Conservation (phyloP, 139 green algal genomes). For the Parachlorella kessleri region DNA sequence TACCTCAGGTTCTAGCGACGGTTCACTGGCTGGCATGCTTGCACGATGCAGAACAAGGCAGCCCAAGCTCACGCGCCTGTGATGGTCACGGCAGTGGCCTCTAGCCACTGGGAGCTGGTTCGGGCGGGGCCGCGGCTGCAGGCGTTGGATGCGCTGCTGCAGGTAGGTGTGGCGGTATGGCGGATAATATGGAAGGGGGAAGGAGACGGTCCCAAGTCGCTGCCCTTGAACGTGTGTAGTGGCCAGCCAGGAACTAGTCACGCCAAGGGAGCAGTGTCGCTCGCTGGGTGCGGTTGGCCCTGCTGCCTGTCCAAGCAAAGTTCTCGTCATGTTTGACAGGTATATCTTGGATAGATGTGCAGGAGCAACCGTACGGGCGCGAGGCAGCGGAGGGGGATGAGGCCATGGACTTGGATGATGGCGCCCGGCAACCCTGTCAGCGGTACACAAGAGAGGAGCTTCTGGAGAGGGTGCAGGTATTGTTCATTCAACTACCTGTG, state of each 20-base stretch:
- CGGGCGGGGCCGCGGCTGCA: slow-evolving; percentile 28
- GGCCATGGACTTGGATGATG: background rate
- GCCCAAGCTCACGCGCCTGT: slow-evolving; percentile 14
- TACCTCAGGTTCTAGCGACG: too few relatives aligned
- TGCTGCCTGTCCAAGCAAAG: too few relatives aligned
- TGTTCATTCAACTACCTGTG: too few relatives aligned
- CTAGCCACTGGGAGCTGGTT: slow-evolving; percentile 42
- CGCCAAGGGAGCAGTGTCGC: too few relatives aligned
- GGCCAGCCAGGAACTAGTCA: too few relatives aligned
- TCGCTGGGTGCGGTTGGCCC: too few relatives aligned
- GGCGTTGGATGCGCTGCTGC: slow-evolving; percentile 32
- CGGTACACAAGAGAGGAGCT: slow-evolving; percentile 48
- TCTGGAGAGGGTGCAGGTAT: slow-evolving; percentile 51
- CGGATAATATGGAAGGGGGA: too few relatives aligned
- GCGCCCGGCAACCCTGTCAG: background rate
- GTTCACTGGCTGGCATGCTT: too few relatives aligned
- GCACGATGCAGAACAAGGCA: slow-evolving; percentile 30
- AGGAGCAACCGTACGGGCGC: background rate
- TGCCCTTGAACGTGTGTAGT: too few relatives aligned
- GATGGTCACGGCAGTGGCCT: slow-evolving; percentile 21
- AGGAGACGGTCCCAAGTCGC: too few relatives aligned
- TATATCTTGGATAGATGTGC: too few relatives aligned
- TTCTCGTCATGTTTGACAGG: too few relatives aligned
- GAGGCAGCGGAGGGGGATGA: background rate
- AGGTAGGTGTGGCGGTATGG: slow-evolving; percentile 2